Evolutionary conservation across 805 yeast species (phyloP).

Genomic region (Ogataea degrootiae): DNA sequence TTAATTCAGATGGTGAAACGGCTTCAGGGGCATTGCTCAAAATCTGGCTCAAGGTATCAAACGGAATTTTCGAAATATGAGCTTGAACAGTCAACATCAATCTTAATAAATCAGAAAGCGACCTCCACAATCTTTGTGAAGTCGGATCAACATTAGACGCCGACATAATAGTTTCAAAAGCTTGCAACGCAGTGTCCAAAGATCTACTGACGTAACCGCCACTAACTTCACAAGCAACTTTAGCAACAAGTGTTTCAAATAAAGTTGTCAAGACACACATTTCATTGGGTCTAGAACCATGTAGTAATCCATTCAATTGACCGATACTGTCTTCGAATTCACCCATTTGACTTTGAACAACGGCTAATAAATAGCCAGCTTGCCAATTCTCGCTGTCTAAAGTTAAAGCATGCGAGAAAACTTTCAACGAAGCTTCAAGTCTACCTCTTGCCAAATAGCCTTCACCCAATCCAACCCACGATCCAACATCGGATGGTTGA

Average conservation of each 20-base stretch:
- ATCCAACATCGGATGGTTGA: constrained; percentile 59
- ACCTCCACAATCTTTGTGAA: constrained; percentile 63
- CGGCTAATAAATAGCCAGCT: constrained; percentile 63
- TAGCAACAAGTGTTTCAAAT: constrained; percentile 51
- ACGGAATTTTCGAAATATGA: constrained; percentile 46
- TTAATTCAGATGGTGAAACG: constrained; percentile 2
- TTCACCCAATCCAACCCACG: constrained; percentile 98
- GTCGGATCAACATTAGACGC: constrained; percentile 19
- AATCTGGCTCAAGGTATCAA: constrained; percentile 27
- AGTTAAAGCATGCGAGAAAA: constrained; percentile 60
- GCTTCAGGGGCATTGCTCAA: constrained; percentile 17
- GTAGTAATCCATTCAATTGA: constrained; percentile 39
- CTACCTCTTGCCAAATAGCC: constrained; percentile 84
- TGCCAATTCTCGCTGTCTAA: constrained; percentile 54
- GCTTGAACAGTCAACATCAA: constrained; percentile 54
- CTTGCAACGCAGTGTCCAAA: constrained; percentile 36
- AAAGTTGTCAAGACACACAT: constrained; percentile 46
- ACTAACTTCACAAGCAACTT: constrained; percentile 45
- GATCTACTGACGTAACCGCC: constrained; percentile 71
- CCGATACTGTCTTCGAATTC: constrained; percentile 59
- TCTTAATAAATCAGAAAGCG: constrained; percentile 52
- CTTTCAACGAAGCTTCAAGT: constrained; percentile 79
- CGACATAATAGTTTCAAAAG: constrained; percentile 29
- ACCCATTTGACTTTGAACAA: constrained; percentile 56
- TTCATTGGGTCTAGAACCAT: constrained; percentile 40